Base-by-base conservation (phyloP, 2,329 filamentous ascomycete genomes). In the Clarireedia sp. region DNA sequence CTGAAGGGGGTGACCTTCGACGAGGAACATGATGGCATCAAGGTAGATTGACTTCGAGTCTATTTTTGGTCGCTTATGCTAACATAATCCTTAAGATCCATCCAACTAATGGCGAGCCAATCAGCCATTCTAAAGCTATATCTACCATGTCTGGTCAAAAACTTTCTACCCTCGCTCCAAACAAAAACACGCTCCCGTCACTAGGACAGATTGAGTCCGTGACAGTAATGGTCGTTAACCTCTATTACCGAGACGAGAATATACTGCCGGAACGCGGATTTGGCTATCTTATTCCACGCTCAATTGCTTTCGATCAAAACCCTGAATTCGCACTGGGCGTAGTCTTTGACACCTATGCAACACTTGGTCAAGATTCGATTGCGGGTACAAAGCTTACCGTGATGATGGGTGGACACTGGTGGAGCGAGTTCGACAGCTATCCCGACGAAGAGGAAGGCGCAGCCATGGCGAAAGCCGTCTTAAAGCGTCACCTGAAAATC, bases 371-470 rank as follows among this genome's bases (percentile, higher is more conserved):
- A 63, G 81, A 86, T 67, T 75, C 72, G 3, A 75, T 70, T 1
- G 24, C 59, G 12, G 90, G 89, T 23, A 95, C 90, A 14, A 96
- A 95, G 70, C 72, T 97, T 52, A 96, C 92, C 16, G 88, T 97
- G 63, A 95, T 99, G 83, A 75, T 99, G 55, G 94, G 94, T 57
- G 94, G 94, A 1, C 90, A 96, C 72, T 90, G 89, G 80, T 97
- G 89, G 89, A 78, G 90, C 68, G 79, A 75, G 56, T 83, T 78
- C 74, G 66, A 61, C 46, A 65, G 70, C 2, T 81, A 81, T 56
- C 90, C 90, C 0, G 74, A 79, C 50, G 77, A 84, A 59, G 75
- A 84, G 14, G 78, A 87, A 61, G 90, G 83, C 16, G 73, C 87
- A 24, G 67, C 71, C 5, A 86, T 92, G 79, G 90, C 91, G 36